Base-by-base conservation (phyloP, 2,329 filamentous ascomycete species). In the Penicillium sp. region DNA sequence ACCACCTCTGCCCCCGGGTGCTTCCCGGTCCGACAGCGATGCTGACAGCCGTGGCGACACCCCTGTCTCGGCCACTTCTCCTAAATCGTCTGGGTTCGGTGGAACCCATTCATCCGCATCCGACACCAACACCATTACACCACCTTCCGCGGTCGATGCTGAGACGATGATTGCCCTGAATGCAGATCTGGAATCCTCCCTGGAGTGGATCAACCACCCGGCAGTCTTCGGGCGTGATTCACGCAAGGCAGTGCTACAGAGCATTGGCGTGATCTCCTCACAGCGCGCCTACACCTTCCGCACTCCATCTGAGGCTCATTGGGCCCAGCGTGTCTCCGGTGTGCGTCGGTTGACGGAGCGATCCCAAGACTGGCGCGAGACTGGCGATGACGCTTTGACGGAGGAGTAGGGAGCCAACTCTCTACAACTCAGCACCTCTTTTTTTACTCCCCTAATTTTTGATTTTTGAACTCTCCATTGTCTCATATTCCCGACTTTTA, bases 131-230 rank as follows among this genome's bases (percentile, higher is more conserved):
- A 79, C 78, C 1, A 77, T 75, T 49, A 73, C 74, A 58, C 89
- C 75, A 65, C 84, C 78, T 31, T 84, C 87, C 7, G 90, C 91
- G n/a, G 93, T 99, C 55, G 94, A 99, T 69, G 78, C 85, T 6
- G 82, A 82, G 36, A 94, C 90, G 0, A 93, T 97, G 68, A 82
- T 86, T 25, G 93, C 94, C 2, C 85, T 99, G 19, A 94, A 99
- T 73, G 86, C 90, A 1, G 94, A 99, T 74, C 84, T 99, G 35
- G 91, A 96, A 73, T 86, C 90, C 35, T 91, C 90, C 50, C 80
- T 99, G 17, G 94, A 99, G 76, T 99, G 94, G 94, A 97, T 99
- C 75, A 92, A 89, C 71, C 94, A 99, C 70, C 94, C 94, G 1
- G 93, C 93, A 2, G 91, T 97, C 2, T 99, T 99, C 72, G 89